Base-by-base conservation (phyloP, 345 rosid species). In the Brassica cretica region DNA sequence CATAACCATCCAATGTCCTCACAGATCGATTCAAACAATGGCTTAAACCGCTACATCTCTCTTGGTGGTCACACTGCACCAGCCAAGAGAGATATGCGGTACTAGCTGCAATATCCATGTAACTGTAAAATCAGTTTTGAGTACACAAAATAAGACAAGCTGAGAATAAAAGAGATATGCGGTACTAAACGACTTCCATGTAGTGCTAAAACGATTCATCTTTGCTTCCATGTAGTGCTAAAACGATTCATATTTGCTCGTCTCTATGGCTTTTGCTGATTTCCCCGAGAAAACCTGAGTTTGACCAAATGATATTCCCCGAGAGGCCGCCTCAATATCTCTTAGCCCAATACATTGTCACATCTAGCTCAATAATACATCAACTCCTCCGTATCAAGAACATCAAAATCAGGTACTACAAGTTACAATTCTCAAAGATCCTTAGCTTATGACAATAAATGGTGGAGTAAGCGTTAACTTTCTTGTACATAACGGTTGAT, bases 1-100 rank as follows among this genome's bases (percentile, higher is more conserved):
- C 99, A 95, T 84, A 95, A 91, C 83, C 99, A 95, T 87, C 93
- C 94, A 33, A 85, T 81, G 75, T 91, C 91, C 0, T 76, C 93
- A 6, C 89, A 85, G 66, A 68, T 76, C 72, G 98, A 93, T 60
- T 83, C 90, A 67, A 81, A 85, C 72, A 68, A 84, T 0, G 82
- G 89, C 41, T 67, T 88, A 18, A 88, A 71, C 85, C 87, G 88
- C 12, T 51, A 51, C 19, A 15, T 51, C 56, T 37, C 82, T 29
- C 60, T 71, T 61, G 83, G 87, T 68, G 60, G 74, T 61, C 41
- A 41, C 25, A 78, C 88, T n/a, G 71, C 86, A 81, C 68, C 89
- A n/a, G 64, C 91, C 61, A 75, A 89, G 8, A n/a, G n/a, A n/a
- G n/a, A n/a, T n/a, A n/a, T n/a, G n/a, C n/a, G n/a, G n/a, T n/a